Percentiles rank a stretch among this genome's conserved stretches.
Conservation (phyloP, 2,329 filamentous ascomycete genomes). For the Grosmannia huntii region DNA sequence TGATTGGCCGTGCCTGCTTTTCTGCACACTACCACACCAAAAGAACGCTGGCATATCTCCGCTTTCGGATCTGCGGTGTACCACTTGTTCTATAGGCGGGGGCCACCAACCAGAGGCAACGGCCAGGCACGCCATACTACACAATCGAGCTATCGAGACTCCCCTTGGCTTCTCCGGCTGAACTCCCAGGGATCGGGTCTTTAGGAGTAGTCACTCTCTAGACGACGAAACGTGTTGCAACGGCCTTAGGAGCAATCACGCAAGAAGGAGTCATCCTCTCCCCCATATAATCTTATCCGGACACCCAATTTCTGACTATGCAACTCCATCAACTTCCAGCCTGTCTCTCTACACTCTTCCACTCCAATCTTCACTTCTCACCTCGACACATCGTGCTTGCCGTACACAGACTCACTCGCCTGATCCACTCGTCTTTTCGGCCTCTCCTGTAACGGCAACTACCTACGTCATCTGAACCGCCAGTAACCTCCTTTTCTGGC, state of each 20-base stretch:
- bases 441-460: neutral
- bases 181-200: neutral
- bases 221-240: neutral
- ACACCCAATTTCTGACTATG: neutral
- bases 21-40: neutral
- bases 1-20: neutral
- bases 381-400: no score
- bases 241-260: neutral
- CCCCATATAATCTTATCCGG: neutral
- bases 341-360: neutral
- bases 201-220: neutral
- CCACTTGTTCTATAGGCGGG: neutral
- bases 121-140: neutral
- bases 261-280: slow-evolving; percentile 1
- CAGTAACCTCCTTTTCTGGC: neutral
- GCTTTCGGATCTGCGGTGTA: slow-evolving; percentile 1
- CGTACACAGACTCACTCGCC: no score
- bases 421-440: neutral
- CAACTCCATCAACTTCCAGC: neutral
- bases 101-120: neutral
- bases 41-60: neutral
- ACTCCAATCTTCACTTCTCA: neutral
- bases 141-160: neutral
- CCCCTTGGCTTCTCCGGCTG: neutral
- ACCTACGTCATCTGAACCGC: neutral